These are phyloP conservation scores for Fusarium zealandicum DNA, from an alignment of 2,329 filamentous ascomycete genomes.

Conservation along the genomic window DNA sequence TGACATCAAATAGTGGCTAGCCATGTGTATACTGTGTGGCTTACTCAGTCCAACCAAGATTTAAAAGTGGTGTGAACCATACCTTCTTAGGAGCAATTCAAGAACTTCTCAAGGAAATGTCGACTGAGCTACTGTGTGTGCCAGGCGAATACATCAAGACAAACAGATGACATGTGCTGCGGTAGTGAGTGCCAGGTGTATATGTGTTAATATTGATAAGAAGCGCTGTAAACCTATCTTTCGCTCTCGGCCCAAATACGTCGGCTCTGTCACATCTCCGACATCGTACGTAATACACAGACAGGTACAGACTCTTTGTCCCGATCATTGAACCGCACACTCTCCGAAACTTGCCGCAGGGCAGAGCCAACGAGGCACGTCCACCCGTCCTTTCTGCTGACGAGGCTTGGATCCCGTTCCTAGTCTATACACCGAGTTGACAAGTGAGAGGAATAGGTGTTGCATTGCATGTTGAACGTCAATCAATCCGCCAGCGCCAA, in stretches of 20 bases:
- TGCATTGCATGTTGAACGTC: slow-evolving; percentile 38
- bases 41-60: too few relatives aligned
- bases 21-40: too few relatives aligned
- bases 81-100: too few relatives aligned
- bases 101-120: too few relatives aligned
- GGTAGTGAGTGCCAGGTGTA: slow-evolving; percentile 23
- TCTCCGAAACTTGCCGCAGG: slow-evolving; percentile 13
- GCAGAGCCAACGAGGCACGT: slow-evolving; percentile 5
- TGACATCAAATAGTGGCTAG: too few relatives aligned
- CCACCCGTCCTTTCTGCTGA: slow-evolving; percentile 6
- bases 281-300: slow-evolving; percentile 33
- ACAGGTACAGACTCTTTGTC: slow-evolving; percentile 32
- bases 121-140: too few relatives aligned
- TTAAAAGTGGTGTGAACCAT: too few relatives aligned
- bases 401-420: slow-evolving; percentile 15
- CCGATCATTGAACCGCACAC: slow-evolving; percentile 14
- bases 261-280: slow-evolving; percentile 13
- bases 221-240: slow-evolving; percentile 27
- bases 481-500: slow-evolving; percentile 45
- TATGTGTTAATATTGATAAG: slow-evolving; percentile 33
- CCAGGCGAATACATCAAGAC: too few relatives aligned
- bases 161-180: too few relatives aligned
- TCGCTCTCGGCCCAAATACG: slow-evolving; percentile 14
- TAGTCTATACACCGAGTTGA: slow-evolving; percentile 20
- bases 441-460: slow-evolving; percentile 27